phyloP scores from a whole-genome alignment of 495 filamentous ascomycete genomes.

The Zalerion maritima region DNA sequence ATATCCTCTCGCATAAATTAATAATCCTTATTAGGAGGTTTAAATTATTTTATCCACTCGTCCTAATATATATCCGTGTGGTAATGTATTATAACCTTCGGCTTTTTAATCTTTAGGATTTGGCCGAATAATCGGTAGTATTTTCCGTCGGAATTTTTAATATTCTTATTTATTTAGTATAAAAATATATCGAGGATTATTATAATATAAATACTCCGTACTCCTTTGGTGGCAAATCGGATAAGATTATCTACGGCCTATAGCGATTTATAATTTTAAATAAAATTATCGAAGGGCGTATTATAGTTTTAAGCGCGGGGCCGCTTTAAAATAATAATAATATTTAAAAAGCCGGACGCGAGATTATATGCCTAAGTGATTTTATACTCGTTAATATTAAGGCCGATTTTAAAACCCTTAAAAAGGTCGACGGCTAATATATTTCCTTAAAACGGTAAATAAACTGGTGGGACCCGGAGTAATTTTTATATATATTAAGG shows the following conservation, averaged over 20 bases:
- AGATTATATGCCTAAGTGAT: too few species aligned
- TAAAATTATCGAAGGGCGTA: constrained; percentile 1
- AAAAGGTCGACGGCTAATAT: too few species aligned
- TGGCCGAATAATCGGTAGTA: constrained; percentile 1
- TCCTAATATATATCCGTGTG: constrained; percentile 1
- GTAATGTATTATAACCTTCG: constrained; percentile 1
- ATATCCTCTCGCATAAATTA: constrained; percentile 1
- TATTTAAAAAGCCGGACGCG: too few species aligned
- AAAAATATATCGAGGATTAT: constrained; percentile 1
- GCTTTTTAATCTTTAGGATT: constrained; percentile 1
- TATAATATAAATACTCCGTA: neutral
- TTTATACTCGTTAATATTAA: too few species aligned
- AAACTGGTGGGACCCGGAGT: too few species aligned
- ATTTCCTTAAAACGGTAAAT: too few species aligned
- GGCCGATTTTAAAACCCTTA: too few species aligned
- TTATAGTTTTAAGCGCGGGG: too few species aligned
- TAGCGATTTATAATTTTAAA: neutral
- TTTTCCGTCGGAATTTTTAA: constrained; percentile 1
- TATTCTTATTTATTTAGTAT: neutral
- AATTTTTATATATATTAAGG: too few species aligned
- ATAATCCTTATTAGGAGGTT: constrained; percentile 3
- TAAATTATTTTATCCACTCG: constrained; percentile 1
- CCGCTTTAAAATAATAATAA: too few species aligned
- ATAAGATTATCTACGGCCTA: constrained; percentile 1
- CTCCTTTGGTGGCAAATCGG: constrained; percentile 2